phyloP scores from a whole-genome alignment of 345 rosid species.

The Hypericum perforatum region DNA sequence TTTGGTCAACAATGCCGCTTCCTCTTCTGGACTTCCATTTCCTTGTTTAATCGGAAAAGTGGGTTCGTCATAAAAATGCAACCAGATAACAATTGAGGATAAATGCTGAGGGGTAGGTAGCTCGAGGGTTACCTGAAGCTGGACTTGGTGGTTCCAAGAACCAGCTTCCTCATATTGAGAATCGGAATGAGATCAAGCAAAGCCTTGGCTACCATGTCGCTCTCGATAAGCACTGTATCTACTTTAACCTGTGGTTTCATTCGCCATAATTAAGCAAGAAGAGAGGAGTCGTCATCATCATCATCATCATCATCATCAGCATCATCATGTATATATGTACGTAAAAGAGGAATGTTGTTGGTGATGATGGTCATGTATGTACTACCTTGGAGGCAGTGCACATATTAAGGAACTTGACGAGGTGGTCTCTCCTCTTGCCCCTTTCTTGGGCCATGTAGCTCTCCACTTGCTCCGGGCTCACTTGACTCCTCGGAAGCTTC shows the following conservation, averaged over 20 bases:
- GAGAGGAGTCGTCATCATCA: too few relatives aligned
- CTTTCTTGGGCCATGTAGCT: conserved; percentile 49
- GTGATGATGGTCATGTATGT: neutral
- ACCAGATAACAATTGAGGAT: neutral
- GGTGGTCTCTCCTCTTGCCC: conserved; percentile 46
- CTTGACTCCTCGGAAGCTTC: conserved; percentile 46
- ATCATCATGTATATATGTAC: neutral
- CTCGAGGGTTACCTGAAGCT: conserved; percentile 33
- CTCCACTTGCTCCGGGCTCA: conserved; percentile 50
- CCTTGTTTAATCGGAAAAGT: conserved; percentile 16
- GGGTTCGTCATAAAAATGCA: neutral
- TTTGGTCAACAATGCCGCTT: conserved; percentile 38
- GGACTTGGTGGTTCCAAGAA: conserved; percentile 61
- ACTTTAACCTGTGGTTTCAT: conserved; percentile 40
- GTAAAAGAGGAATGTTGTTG: neutral
- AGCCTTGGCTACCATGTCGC: conserved; percentile 62
- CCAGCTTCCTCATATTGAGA: conserved; percentile 64
- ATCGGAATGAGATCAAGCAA: conserved; percentile 56
- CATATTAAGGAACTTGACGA: conserved; percentile 35
- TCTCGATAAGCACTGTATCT: conserved; percentile 68
- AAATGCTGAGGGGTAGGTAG: too few relatives aligned
- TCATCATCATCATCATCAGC: too few relatives aligned
- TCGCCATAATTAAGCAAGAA: too few relatives aligned
- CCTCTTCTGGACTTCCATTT: conserved; percentile 41
- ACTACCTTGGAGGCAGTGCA: conserved; percentile 63